Evolutionary conservation across 1,284 basidiomycete species (phyloP), one percentile per base, ranked within the genome.

Genomic region (Ceratobasidium sp.): DNA sequence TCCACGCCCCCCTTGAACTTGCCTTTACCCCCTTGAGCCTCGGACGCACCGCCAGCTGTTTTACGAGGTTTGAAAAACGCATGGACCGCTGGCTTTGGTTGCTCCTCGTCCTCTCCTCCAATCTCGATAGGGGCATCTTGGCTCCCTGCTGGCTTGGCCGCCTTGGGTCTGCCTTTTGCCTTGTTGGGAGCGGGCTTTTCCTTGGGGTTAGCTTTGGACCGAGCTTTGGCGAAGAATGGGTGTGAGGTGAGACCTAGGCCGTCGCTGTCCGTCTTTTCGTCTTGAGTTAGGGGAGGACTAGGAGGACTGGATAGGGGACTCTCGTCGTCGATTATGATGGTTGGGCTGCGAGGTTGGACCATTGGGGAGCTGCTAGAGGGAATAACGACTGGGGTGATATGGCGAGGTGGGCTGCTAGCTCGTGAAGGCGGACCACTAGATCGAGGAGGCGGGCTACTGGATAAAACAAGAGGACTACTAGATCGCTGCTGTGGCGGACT

Each of bases 41-140:
- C 42, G 6, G 19, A 21, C 5, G 25, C 21, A 6, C 21, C 7
- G 6, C 11, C 11, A 7, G 21, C 21, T 21, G 11, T 3, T 27
- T 50, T 50, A 13, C 47, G 47, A 14, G 64, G 53, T 46, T 57
- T 44, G 21, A 67, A 67, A 36, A 67, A 67, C 29, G 53, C 52
- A 49, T 67, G 64, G 29, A 67, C 64, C 7, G 53, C 29, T 21
- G 42, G 30, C 16, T 23, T 56, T 29, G 41, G 47, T 42, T 47
- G 25, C 6, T 27, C 19, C 21, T 42, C 36, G 4, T 56, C 64
- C 64, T 67, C 64, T 8, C 50, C 59, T 30, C 30, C 9, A 9
- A 67, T 56, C 53, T 67, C 64, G 27, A 67, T 67, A 4, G 64
- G 64, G 21, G 64, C 42, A 16, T 54, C 53, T n/a, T 67, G 64